phyloP scores from a whole-genome alignment of 148 eudicot genomes.

The Suaeda aralocaspica region DNA sequence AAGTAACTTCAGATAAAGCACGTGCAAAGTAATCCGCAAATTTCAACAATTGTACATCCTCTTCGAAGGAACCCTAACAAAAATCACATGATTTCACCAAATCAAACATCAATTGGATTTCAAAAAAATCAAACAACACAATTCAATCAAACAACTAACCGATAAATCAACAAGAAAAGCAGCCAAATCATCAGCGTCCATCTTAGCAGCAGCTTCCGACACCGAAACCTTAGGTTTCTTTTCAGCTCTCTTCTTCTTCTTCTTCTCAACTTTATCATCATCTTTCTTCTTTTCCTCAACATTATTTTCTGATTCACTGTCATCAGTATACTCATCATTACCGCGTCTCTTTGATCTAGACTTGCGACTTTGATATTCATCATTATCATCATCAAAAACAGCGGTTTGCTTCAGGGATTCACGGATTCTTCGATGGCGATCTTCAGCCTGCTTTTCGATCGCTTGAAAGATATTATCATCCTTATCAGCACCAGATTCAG shows the following conservation, averaged over 20 bases:
- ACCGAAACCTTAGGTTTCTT: constrained; percentile 74
- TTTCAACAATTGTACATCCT: constrained; percentile 74
- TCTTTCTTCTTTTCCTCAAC: constrained; percentile 34
- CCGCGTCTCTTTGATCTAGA: constrained; percentile 40
- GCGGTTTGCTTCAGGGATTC: constrained; percentile 48
- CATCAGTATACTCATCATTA: constrained; percentile 28
- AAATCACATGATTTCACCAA: constrained; percentile 6
- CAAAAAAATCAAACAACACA: not conserved
- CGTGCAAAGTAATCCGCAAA: constrained; percentile 81
- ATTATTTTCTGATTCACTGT: constrained; percentile 42
- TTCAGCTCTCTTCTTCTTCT: constrained; percentile 48
- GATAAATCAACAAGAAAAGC: constrained; percentile 48
- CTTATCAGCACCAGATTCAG: constrained; percentile 4
- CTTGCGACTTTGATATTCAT: not conserved
- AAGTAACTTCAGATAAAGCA: constrained; percentile 54
- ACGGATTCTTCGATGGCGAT: constrained; percentile 44
- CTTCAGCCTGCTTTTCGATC: constrained; percentile 60
- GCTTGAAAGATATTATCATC: constrained; percentile 42
- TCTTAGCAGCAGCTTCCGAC: constrained; percentile 64
- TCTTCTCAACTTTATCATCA: constrained; percentile 36
- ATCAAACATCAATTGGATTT: constrained; percentile 4
- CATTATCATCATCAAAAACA: constrained; percentile 10
- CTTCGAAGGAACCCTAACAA: constrained; percentile 50
- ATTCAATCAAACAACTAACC: constrained; percentile 31
- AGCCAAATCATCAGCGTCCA: constrained; percentile 49